Base-by-base conservation (phyloP, 1,284 basidiomycete genomes). In the Rhizoctonia solani region DNA sequence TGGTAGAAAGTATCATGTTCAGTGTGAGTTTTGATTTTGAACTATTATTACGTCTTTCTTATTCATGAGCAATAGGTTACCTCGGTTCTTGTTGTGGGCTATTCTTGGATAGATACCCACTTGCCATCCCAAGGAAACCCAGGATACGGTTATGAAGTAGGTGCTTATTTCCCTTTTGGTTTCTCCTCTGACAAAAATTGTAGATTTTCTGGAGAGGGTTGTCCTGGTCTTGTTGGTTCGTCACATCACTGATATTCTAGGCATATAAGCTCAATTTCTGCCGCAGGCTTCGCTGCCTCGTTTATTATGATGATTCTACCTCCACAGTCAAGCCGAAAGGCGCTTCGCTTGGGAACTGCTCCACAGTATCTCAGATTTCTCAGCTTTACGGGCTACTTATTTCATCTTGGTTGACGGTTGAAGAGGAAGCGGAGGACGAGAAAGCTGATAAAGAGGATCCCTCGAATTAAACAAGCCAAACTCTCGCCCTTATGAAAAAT, bases 61-160 rank as follows among this genome's bases (percentile, higher is more conserved):
- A 47, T 19, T 3, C 11, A 34, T n/a, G 23, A 37, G 11, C 16
- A n/a, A 9, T 59, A 82, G 81, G 76, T 76, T 1, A 83, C 81
- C 1, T 78, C 78, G 58, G 75, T 76, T 0, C 76, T 84, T 5
- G 76, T 85, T 16, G 76, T 85, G 3, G 85, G 86, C 1, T 88
- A 87, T 73, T 83, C 82, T 0, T 87, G 85, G 85, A 78, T 86
- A 27, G 85, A 88, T 69, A 80, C 80, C 1, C 82, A 87, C 72
- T 71, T 83, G 5, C 69, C 72, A 1, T 75, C 80, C 13, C 71
- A 80, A 19, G 79, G 77, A 8, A 82, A 81, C 67, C 80, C 81
- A 16, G 86, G 85, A 19, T 74, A 80, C 5, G 86, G 86, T 1
- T 61, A 50, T 16, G 5, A 61, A 21, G 58, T 61, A 27, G 47